Conservation (phyloP, 495 filamentous ascomycete species). For the Oidiodendron maius region DNA sequence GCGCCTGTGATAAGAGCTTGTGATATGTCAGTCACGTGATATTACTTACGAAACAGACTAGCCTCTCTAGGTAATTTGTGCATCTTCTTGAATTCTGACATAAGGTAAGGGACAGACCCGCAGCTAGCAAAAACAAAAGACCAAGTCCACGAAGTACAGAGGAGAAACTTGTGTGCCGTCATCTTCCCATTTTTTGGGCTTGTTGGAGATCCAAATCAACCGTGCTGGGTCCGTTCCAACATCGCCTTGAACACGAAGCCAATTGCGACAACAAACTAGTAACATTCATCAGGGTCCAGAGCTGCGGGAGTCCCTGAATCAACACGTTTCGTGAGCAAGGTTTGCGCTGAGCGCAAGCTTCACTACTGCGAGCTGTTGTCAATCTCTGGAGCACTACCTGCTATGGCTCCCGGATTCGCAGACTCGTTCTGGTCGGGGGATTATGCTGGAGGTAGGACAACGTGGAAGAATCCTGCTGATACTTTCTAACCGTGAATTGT, state of each 20-base stretch:
- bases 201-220: not conserved
- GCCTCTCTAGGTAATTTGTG: not conserved
- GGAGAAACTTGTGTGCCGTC: constrained; percentile 15
- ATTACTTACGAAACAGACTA: not conserved
- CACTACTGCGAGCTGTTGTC: not conserved
- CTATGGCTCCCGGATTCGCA: constrained; percentile 73
- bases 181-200: constrained; percentile 2
- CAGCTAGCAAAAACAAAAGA: too few species aligned
- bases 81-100: not conserved
- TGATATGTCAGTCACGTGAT: not conserved
- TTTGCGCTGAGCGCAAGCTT: too few species aligned
- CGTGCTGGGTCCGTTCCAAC: too few species aligned
- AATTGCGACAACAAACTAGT: not conserved
- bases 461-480: constrained; percentile 13
- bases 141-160: too few species aligned
- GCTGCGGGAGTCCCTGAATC: too few species aligned
- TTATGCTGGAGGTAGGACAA: constrained; percentile 69
- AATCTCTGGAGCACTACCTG: not conserved
- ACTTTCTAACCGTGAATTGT: constrained; percentile 18
- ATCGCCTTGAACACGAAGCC: too few species aligned
- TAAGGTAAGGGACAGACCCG: too few species aligned
- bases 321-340: too few species aligned
- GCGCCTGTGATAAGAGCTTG: not conserved
- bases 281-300: not conserved
- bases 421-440: constrained; percentile 89